Evolutionary conservation across 768 basidiomycete species (phyloP), one percentile per base, ranked within the genome.

Genomic region (Pulveroboletus sp.): DNA sequence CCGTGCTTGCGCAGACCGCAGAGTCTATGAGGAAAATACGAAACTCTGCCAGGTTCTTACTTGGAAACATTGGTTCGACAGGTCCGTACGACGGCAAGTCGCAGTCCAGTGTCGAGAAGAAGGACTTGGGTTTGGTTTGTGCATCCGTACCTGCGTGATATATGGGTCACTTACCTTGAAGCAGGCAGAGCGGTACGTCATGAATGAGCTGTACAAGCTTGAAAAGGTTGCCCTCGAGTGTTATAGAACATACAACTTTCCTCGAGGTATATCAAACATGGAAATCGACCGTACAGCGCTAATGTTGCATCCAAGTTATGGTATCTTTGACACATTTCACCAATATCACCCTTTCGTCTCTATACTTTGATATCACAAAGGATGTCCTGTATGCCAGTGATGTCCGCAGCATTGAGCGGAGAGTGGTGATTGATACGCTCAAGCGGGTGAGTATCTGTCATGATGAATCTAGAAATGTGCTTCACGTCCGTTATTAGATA

Each of bases 331-430:
- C 77, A 33, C 80, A 85, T 54, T 97, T 97, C 55, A 79, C 84
- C 24, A 92, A 91, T 59, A 76, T 83, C 50, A 90, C 87, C 0
- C 75, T 97, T 19, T 97, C 95, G 1, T 85, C 92, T 0, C 70
- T 95, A 27, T 98, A 97, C 68, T 90, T 97, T 53, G 93, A 94
- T 60, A 83, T 90, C 41, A 89, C 83, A 29, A 97, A 97, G 65
- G 95, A 98, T 65, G 77, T 78, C 38, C 70, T 99, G 10, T 97
- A 99, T 61, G 89, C 90, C 29, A 77, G 89, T 57, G 62, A 70
- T 9, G 46, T 68, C 3, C 57, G 73, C 19, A 78, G 78, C 50
- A 56, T 65, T 3, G 74, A 81, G 35, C 82, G 95, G 13, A 74
- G 80, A 41, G 79, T 78, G 1, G 76, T 89, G 13, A 65, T 93